Evolutionary conservation across 805 yeast species (phyloP), one percentile per base, ranked within the genome.

Genomic region (Jamesozyma piceae): DNA sequence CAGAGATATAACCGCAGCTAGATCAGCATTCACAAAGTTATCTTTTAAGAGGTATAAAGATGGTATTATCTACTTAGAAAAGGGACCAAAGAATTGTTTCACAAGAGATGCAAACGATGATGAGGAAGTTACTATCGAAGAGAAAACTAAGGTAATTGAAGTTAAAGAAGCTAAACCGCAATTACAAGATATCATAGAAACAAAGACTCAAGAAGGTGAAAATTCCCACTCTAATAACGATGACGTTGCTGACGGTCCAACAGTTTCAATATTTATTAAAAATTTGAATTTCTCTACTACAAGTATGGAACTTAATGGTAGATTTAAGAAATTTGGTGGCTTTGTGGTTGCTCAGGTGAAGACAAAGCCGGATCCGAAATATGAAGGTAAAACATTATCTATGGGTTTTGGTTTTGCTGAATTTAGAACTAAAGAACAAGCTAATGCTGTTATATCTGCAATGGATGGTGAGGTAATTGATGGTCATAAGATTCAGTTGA

Each of bases 401-500:
- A 92, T 92, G 98, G 98, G 98, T 18, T 92, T 88, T 57, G 98
- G 98, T 1, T 92, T 92, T 66, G 96, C 77, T 13, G 98, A 92
- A 64, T 92, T 87, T 64, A 77, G 69, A 51, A 76, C 89, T 1
- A 77, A 75, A 50, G 85, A 78, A 32, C 78, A 82, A 54, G 98
- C 98, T 0, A 71, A 75, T 33, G 70, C 74, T 11, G 97, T 95
- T 5, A 77, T 87, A 38, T 62, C 71, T 28, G 72, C 81, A 0
- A 65, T 87, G 68, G 85, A 89, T 61, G 94, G 86, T 3, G 72
- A 77, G 41, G 77, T 77, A 2, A 71, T 92, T 43, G 95, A 86
- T 59, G 97, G 95, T 2, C 98, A 92, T 63, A 83, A 78, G 52
- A 70, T 92, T 38, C 94, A 87, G 64, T 71, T 92, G 69, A 92